Base-by-base conservation (phyloP, 2,329 filamentous ascomycete genomes). In the Meredithiella fracta region DNA sequence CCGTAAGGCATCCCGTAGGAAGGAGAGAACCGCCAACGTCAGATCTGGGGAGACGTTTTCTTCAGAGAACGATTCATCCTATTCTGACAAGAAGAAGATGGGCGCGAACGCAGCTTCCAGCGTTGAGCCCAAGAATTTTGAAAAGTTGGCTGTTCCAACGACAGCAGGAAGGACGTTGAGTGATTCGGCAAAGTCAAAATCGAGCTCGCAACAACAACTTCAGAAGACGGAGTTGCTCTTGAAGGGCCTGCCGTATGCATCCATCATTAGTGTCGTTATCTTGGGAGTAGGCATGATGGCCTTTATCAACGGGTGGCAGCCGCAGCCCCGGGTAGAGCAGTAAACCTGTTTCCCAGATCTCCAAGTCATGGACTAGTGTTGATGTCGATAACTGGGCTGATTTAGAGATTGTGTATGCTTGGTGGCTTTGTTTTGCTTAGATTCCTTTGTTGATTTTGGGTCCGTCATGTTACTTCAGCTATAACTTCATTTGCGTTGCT, bases 271-370 rank as follows among this genome's bases (percentile, higher is more conserved):
- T 9, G 86, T 92, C 31, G 86, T 92, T 25, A 68, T 92, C 56
- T 71, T 92, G 59, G 86, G 86, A 31, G 83, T 92, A 71, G 85
- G 86, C 14, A 67, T 92, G 61, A 92, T 92, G 86, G 85, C 85
- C 44, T 90, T 89, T 68, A 75, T 92, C 62, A 92, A 92, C 64
- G 83, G 84, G 53, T 91, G 85, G 85, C 84, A 88, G 63, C 64
- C 70, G 26, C 69, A 72, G 57, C 66, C 67, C 23, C 68, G 65
- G 53, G 59, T 58, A 1, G 59, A 60, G 38, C 55, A 57, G 56
- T 60, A 47, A 37, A 37, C 4, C 38, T 49, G 14, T 37, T n/a
- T 26, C 42, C 40, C 29, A 34, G 34, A 34, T 26, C 23, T 17
- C 34, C 17, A 31, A n/a, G 23, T 17, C 31, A n/a, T 40, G 25